phyloP scores from a whole-genome alignment of 805 yeast species.

The Blastobotrys chiropterorum region DNA sequence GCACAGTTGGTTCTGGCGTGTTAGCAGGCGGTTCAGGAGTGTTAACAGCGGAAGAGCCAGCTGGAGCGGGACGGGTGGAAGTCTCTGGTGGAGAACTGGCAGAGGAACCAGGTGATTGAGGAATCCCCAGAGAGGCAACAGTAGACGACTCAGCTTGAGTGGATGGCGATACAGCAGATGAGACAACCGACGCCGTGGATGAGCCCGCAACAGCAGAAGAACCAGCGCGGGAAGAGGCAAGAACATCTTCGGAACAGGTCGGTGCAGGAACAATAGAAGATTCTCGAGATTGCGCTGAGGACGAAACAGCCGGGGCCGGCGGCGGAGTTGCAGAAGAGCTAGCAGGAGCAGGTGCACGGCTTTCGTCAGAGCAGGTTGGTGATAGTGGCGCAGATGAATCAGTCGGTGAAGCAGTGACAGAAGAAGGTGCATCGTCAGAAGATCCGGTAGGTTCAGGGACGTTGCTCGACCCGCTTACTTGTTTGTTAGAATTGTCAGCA shows the following conservation, averaged over 20 bases:
- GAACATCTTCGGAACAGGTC: slow-evolving; percentile 8
- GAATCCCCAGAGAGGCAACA: background rate
- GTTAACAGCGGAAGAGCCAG: background rate
- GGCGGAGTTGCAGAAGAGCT: slow-evolving; percentile 8
- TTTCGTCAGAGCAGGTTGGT: no score
- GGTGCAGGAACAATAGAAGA: slow-evolving; percentile 11
- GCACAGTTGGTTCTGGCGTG: background rate
- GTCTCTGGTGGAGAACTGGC: background rate
- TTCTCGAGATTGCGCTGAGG: slow-evolving; percentile 13
- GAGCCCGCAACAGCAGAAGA: slow-evolving; percentile 15
- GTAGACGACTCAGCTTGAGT: background rate
- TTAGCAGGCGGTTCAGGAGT: background rate
- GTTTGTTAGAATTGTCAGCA: background rate
- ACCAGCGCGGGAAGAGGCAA: slow-evolving; percentile 8
- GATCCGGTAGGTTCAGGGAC: background rate
- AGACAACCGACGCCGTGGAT: slow-evolving; percentile 8
- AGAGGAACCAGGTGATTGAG: background rate
- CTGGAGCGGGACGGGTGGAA: background rate
- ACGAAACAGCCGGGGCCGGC: slow-evolving; percentile 6
- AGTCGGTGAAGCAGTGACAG: no score
- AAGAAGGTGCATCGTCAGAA: no score
- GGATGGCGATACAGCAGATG: background rate
- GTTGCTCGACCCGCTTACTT: background rate
- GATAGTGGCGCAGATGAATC: no score
- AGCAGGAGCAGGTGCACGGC: background rate